Base-by-base conservation (phyloP, 768 basidiomycete species). In the Mycena floridula region DNA sequence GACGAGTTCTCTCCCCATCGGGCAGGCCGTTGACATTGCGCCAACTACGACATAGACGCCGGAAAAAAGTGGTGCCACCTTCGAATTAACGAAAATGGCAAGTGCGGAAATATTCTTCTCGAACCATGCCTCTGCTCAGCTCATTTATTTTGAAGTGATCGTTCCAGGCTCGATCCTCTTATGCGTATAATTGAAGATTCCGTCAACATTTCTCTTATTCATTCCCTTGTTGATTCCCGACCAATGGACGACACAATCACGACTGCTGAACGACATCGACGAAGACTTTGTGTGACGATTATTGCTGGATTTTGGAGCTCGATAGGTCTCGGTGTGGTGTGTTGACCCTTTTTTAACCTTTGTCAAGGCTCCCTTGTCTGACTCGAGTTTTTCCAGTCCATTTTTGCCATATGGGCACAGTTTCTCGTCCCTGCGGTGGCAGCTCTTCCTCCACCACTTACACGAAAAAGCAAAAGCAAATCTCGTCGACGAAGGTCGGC, bases 291-390 rank as follows among this genome's bases (percentile, higher is more conserved):
- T 27, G 50, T 56, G n/a, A 54, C 52, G 24, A 37, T 59, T 12
- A 40, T 54, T n/a, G 58, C 59, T 4, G 46, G 53, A 18, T 48
- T 54, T 8, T 47, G 54, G 22, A 52, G 56, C 42, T 50, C 53
- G 16, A 46, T 61, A 20, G 56, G 56, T 16, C 56, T 55, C 45
- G 51, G 59, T 24, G 45, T 58, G 30, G 59, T 60, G 16, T 30
- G 56, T 50, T 11, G 23, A 22, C 32, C 24, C 9, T 4, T 23
- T 2, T 49, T 22, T 18, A 15, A 27, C 1, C 36, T 16, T 36
- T 30, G 25, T 45, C 13, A 38, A 18, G 7, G 2, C 27, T 35
- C 26, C 23, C 38, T 40, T 39, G 35, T 38, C 30, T 35, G 35
- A 21, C 24, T 24, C 11, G 9, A 15, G 5, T 16, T 13, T 40